These are phyloP conservation scores for Oryza nivara DNA, from an alignment of 176 grass and related monocot genomes.

Conservation along the genomic window DNA sequence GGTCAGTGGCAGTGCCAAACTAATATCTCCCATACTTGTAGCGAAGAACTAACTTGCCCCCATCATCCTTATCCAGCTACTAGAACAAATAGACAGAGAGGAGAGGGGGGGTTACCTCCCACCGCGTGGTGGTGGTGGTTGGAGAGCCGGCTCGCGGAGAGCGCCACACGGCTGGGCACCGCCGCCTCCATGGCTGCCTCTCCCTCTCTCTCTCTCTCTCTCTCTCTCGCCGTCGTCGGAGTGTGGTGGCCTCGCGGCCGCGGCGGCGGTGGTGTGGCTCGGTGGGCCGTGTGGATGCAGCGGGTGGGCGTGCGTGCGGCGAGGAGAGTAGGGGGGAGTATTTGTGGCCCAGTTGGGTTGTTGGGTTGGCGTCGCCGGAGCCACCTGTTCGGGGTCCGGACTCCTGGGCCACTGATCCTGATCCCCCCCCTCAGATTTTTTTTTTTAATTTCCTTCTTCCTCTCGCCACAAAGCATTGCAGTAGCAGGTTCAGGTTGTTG, in stretches of 20 bases:
- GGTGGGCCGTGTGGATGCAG: slow-evolving; percentile 26
- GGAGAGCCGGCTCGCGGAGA: slow-evolving; percentile 35
- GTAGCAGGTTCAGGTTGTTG: not conserved
- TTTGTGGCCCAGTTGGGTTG: slow-evolving; percentile 49
- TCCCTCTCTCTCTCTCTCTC: too few species aligned
- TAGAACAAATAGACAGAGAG: too few species aligned
- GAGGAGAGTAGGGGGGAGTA: not conserved
- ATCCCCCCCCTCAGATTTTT: slow-evolving; percentile 30
- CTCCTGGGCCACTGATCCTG: slow-evolving; percentile 44
- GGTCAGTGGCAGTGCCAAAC: not conserved
- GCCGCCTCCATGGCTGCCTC: slow-evolving; percentile 38
- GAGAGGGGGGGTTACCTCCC: slow-evolving; percentile 29
- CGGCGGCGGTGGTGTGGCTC: slow-evolving; percentile 11
- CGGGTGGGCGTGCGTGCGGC: not conserved
- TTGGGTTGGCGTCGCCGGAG: slow-evolving; percentile 11
- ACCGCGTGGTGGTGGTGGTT: not conserved
- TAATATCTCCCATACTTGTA: not conserved
- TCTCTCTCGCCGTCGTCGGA: slow-evolving; percentile 15
- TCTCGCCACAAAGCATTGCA: not conserved
- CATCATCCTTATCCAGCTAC: too few species aligned
- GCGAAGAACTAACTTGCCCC: not conserved
- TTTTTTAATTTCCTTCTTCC: not conserved
- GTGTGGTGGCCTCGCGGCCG: not conserved
- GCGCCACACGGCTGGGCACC: slow-evolving; percentile 42
- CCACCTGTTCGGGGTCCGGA: slow-evolving; percentile 7